Evolutionary conservation across 1,139 yeast species (phyloP), one percentile per base, ranked within the genome.

Genomic region (Wickerhamomyces sp.): DNA sequence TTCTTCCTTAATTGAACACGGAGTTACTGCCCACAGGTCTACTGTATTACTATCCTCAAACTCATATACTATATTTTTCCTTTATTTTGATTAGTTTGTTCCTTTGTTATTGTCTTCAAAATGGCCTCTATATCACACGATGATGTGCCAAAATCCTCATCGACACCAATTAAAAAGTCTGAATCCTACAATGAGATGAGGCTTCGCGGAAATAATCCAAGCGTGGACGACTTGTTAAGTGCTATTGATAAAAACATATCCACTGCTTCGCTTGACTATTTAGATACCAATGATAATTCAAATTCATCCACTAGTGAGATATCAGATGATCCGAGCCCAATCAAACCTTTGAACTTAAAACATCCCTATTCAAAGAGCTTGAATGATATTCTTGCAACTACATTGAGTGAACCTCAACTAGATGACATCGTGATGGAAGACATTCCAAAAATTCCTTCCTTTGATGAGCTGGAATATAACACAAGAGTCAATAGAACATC

Each of bases 371-470:
- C 36, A 21, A 42, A 38, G 15, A 31, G 13, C 12, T 5, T 37
- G 2, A 33, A 29, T 27, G 34, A 36, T 22, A 31, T 39, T 9
- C 24, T 34, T 25, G 27, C 27, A 24, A 24, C n/a, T 12, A 24
- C 27, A 6, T 24, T 24, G 13, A 10, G 5, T 27, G 29, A 27
- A 6, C 29, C 29, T 27, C 17, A 27, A 14, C n/a, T 13, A 14
- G 29, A 33, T 17, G 52, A 45, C 14, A 38, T 33, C 12, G 35
- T 55, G 1, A 54, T 55, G 51, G 51, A 56, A 38, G 49, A 48
- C 36, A 55, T 55, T 3, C 60, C 60, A 31, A 33, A 44, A 21
- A 49, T 50, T 2, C 60, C 58, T 25, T 51, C 55, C 3, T 49
- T 51, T 35, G 54, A 52, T 38, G 58, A 54, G 31, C 21, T 52